Percentiles rank a stretch among this genome's conserved stretches.
Conservation (phyloP, 352 stramenopile species). For the Globisporangium heterothallicum region DNA sequence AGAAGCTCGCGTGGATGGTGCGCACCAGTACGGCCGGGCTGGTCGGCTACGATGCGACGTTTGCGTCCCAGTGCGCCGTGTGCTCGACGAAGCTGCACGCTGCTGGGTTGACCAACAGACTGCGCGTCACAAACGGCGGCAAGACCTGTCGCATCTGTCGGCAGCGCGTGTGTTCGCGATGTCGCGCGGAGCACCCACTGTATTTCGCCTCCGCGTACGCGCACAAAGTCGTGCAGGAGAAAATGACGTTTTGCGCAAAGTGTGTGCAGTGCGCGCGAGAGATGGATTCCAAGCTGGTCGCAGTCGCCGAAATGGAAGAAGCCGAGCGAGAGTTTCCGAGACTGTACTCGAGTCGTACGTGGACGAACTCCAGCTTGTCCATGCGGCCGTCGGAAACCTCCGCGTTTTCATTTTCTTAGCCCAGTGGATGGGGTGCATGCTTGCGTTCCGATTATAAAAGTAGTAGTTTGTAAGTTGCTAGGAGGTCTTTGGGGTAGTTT, state of each 20-base stretch:
- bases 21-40: not conserved
- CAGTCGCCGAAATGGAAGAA: not conserved
- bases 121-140: not conserved
- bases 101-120: not conserved
- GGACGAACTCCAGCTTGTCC: not conserved
- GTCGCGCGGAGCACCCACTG: not conserved
- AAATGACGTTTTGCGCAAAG: not conserved
- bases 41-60: not conserved
- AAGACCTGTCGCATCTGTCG: not conserved
- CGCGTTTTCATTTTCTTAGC: not conserved
- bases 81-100: not conserved
- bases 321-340: not conserved
- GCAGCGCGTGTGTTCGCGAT: not conserved
- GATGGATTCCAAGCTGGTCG: not conserved
- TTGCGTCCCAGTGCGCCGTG: not conserved
- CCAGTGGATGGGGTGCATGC: too few relatives aligned
- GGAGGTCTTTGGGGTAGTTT: too few relatives aligned
- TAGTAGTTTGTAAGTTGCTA: too few relatives aligned
- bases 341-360: not conserved
- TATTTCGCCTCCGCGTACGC: not conserved
- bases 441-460: too few relatives aligned
- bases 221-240: not conserved
- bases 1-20: conserved; percentile 13
- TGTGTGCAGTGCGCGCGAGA: not conserved
- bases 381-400: not conserved